Base-by-base conservation (phyloP, 1,139 yeast species). In the Nakaseomyces kungkrabaensis region DNA sequence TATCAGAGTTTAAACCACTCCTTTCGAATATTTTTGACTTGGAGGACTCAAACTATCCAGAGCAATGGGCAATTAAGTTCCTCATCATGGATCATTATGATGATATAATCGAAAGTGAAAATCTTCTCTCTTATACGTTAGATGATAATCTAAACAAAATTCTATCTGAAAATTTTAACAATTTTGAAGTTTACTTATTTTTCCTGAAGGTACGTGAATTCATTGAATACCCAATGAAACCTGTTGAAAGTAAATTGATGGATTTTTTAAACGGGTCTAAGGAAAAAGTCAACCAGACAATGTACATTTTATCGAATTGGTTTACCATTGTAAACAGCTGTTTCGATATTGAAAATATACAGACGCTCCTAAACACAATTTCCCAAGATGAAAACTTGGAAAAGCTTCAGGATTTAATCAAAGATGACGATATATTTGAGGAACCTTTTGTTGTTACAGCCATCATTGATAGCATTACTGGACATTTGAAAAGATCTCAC, bases 281-380 rank as follows among this genome's bases (percentile, higher is more conserved):
- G 13, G 38, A 43, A 0, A 42, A 48, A 8, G 1, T 22, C 46
- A 60, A 0, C 40, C 51, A 4, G 4, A 51, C 0, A 45, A 50
- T 0, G 52, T 70, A 13, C 48, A 52, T 74, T 0, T 70, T 80
- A 49, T 56, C 60, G n/a, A 76, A 87, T 60, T 83, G 87, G 87
- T 59, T 73, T 32, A 73, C 81, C 0, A 51, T 81, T 0, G 54
- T 82, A 4, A 74, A 79, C 48, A 47, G 54, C 3, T 56, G 63
- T 48, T 71, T 75, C 56, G 47, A 64, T 2, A 53, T 59, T 37
- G 48, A 50, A 1, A 51, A 53, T 17, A 49, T 62, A 22, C 41
- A 48, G 25, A n/a, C 27, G 8, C 46, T 64, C 10, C 41, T 59
- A 9, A 48, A 49, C 3, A 32, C 47, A 4, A 36, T 63, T 11